A percentile compares a stretch with the other conserved stretches of the same genome.
phyloP scores from a whole-genome alignment of 768 basidiomycete genomes.

The Xerocomellus amylosporus region DNA sequence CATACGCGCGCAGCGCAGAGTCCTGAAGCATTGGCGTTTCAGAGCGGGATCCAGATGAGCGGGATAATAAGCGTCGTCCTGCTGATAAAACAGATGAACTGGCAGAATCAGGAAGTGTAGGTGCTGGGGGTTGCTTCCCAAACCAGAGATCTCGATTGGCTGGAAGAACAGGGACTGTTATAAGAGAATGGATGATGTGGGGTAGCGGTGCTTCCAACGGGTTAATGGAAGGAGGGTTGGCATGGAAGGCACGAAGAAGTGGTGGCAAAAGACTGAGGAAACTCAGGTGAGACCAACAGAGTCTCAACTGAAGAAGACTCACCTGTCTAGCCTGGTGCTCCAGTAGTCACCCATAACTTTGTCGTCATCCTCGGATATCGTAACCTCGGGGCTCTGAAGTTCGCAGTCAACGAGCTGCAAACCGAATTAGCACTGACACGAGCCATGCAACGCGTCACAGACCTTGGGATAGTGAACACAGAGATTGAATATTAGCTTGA shows the following conservation, averaged over 20 bases:
- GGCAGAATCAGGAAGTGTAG: constrained; percentile 38
- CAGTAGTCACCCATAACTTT: constrained; percentile 73
- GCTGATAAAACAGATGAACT: constrained; percentile 27
- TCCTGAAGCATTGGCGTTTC: constrained; percentile 37
- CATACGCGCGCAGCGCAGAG: constrained; percentile 61
- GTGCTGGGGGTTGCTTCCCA: constrained; percentile 38
- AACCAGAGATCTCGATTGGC: constrained; percentile 63
- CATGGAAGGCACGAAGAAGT: constrained; percentile 65
- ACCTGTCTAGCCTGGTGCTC: constrained; percentile 72
- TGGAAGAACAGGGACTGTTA: constrained; percentile 68
- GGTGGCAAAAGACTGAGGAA: constrained; percentile 56
- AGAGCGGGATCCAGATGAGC: constrained; percentile 44
- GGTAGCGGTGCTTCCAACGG: constrained; percentile 75
- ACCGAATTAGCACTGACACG: background rate
- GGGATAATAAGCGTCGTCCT: constrained; percentile 37
- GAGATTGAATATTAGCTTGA: constrained; percentile 85
- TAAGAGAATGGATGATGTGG: constrained; percentile 78
- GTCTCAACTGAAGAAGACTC: constrained; percentile 23
- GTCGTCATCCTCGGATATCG: constrained; percentile 14
- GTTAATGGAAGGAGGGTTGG: constrained; percentile 56
- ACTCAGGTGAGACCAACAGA: background rate
- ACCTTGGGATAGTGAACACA: constrained; percentile 81
- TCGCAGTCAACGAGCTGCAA: constrained; percentile 42
- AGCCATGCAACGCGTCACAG: background rate
- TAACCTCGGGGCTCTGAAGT: constrained; percentile 33